Base-by-base conservation (phyloP, 352 stramenopile genomes). In the Phytophthora aleatoria region DNA sequence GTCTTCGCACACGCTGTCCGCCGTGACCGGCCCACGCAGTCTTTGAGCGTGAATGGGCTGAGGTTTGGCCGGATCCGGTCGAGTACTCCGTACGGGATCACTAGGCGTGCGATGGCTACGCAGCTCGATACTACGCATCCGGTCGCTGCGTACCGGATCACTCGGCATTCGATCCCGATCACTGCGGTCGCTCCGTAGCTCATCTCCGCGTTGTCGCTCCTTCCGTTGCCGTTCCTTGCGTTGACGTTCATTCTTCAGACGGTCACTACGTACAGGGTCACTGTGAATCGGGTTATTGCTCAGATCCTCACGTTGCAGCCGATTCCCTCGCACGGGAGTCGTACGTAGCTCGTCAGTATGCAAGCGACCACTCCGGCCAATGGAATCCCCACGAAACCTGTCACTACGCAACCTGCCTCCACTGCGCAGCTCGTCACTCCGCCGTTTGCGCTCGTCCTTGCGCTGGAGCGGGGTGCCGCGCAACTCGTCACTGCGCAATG, bases 1-100 rank as follows among this genome's bases (percentile, higher is more conserved):
- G 58, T 88, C 79, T 63, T 80, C 71, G 49, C 74, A 83, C 11
- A 79, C 72, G 24, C 72, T 79, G 47, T 69, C 67, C 7, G 55
- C 57, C 33, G 71, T 79, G 39, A 73, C 63, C 3, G 64, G 64
- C 13, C 64, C 64, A 16, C 59, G 68, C 26, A 68, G 57, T 49
- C 51, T 28, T 48, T 73, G 58, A 15, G 63, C 67, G 13, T 71
- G 62, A 39, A 66, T 48, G 0, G 68, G 52, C 20, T 58, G 45
- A 8, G 43, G 45, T 27, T 61, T 61, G 3, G 27, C 20, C 3
- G 26, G 27, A 5, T 61, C 31, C 7, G 24, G 4, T 16, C 44
- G 35, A 28, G 61, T 27, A 47, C 57, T 72, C 16, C 48, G 67
- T 53, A 63, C 26, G 3, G 61, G 61, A 27, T 69, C 62, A 41